phyloP scores from a whole-genome alignment of 2,329 filamentous ascomycete species.

The Coniochaeta sp. region DNA sequence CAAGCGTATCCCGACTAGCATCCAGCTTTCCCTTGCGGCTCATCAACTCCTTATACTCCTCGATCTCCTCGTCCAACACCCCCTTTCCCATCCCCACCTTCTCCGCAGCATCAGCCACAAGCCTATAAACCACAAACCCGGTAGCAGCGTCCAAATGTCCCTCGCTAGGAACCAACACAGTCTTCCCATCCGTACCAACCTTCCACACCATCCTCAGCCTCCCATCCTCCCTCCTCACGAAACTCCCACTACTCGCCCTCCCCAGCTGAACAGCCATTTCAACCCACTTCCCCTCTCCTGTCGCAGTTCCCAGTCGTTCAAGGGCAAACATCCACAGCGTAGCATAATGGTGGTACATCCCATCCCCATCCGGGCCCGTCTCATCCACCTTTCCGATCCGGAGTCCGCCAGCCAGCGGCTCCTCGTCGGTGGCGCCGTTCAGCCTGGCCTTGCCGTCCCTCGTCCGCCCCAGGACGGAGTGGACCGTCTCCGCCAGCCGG shows the following conservation, averaged over 20 bases:
- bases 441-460: slow-evolving; percentile 39
- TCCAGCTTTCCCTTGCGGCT: slow-evolving; percentile 32
- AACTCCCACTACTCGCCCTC: slow-evolving; percentile 43
- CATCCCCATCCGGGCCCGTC: slow-evolving; percentile 43
- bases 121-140: slow-evolving; percentile 41
- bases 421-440: slow-evolving; percentile 40
- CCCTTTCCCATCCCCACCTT: slow-evolving; percentile 16
- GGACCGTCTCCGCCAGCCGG: slow-evolving; percentile 42
- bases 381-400: slow-evolving; percentile 49
- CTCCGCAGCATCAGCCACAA: slow-evolving; percentile 36
- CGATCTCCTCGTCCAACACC: slow-evolving; percentile 38
- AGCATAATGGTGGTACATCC: slow-evolving; percentile 56
- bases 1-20: slow-evolving; percentile 42
- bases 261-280: slow-evolving; percentile 43
- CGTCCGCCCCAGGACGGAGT: slow-evolving; percentile 43
- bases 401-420: slow-evolving; percentile 46
- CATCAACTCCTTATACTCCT: slow-evolving; percentile 43
- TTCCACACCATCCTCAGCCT: slow-evolving; percentile 46
- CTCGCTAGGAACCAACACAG: slow-evolving; percentile 39
- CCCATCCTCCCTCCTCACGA: slow-evolving; percentile 27
- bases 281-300: slow-evolving; percentile 31
- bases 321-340: slow-evolving; percentile 58
- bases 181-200: slow-evolving; percentile 39
- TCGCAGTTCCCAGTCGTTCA: slow-evolving; percentile 43
- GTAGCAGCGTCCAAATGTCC: slow-evolving; percentile 50